These are phyloP conservation scores for Rhodotorula sp. DNA, from an alignment of 1,284 basidiomycete species.

Conservation along the genomic window DNA sequence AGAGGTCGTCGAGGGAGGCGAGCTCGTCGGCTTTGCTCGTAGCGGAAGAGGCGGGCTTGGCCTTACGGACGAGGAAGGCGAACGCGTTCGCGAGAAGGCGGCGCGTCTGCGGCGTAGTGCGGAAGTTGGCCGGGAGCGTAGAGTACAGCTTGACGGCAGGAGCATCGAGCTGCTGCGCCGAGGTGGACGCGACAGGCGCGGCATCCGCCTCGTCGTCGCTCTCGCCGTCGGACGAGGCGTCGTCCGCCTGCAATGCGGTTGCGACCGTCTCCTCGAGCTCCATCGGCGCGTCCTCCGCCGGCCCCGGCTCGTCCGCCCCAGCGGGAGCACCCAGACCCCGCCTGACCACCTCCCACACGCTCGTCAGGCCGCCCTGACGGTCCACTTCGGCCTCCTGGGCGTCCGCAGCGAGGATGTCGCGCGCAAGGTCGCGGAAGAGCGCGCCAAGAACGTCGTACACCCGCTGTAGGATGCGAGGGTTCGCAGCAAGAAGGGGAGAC, in stretches of 20 bases:
- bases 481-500: constrained; percentile 35
- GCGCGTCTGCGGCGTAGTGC: constrained; percentile 45
- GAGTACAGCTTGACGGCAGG: neutral
- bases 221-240: constrained; percentile 5
- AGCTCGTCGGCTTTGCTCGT: neutral
- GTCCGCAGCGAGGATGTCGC: constrained; percentile 33
- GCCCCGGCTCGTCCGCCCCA: neutral
- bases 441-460: constrained; percentile 45
- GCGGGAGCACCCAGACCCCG: constrained; percentile 29
- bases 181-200: constrained; percentile 33
- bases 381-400: neutral
- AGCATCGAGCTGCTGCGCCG: constrained; percentile 6
- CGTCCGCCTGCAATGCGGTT: neutral
- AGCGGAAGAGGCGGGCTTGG: constrained; percentile 15
- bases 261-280: neutral
- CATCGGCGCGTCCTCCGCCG: neutral
- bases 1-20: constrained; percentile 28
- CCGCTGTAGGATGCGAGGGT: constrained; percentile 37
- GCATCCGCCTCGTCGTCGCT: constrained; percentile 13
- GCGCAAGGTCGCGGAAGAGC: constrained; percentile 42
- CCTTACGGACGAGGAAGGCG: constrained; percentile 44
- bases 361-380: constrained; percentile 24
- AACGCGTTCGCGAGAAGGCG: constrained; percentile 45
- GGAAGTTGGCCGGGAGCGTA: constrained; percentile 27
- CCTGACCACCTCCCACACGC: constrained; percentile 39